phyloP scores from a whole-genome alignment of 2,329 filamentous ascomycete species.

The Talaromyces sp. region DNA sequence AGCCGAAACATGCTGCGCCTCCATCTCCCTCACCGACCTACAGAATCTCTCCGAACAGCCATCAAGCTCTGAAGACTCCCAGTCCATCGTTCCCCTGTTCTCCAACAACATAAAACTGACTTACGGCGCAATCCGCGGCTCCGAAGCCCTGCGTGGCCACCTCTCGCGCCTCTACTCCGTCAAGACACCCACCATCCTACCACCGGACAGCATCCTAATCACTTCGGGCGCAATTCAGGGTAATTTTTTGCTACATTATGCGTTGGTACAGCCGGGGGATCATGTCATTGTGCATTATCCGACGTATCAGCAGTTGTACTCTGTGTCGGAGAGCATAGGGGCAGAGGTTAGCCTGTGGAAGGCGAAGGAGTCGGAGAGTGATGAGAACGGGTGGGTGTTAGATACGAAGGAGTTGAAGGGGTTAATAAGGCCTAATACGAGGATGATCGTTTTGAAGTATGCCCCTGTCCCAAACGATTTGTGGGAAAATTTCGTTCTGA shows the following conservation, averaged over 20 bases:
- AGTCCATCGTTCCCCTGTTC: constrained; percentile 44
- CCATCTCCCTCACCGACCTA: constrained; percentile 54
- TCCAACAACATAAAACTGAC: constrained; percentile 59
- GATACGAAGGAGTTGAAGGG: constrained; percentile 63
- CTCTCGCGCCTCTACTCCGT: constrained; percentile 64
- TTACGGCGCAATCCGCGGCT: constrained; percentile 72
- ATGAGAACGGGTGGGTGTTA: constrained; percentile 59
- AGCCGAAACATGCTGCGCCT: constrained; percentile 57
- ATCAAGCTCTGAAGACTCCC: neutral
- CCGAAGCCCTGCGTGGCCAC: constrained; percentile 59
- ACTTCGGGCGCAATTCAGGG: constrained; percentile 78
- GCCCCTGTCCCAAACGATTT: neutral
- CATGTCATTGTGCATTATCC: constrained; percentile 86
- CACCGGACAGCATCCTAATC: constrained; percentile 66
- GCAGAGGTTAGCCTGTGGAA: constrained; percentile 77
- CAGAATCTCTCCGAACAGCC: constrained; percentile 54
- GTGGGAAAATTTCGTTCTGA: neutral
- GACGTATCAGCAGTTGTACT: constrained; percentile 81
- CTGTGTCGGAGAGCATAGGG: constrained; percentile 69
- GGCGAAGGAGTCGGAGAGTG: constrained; percentile 52
- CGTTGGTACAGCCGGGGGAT: constrained; percentile 68
- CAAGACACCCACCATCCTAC: constrained; percentile 47
- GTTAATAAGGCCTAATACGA: constrained; percentile 54
- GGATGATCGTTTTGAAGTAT: constrained; percentile 62
- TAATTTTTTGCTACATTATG: constrained; percentile 78